A percentile compares a stretch with the other conserved stretches of the same genome.
These are phyloP conservation scores for Globisporangium barbulae DNA, from an alignment of 352 stramenopile species.

Conservation along the genomic window DNA sequence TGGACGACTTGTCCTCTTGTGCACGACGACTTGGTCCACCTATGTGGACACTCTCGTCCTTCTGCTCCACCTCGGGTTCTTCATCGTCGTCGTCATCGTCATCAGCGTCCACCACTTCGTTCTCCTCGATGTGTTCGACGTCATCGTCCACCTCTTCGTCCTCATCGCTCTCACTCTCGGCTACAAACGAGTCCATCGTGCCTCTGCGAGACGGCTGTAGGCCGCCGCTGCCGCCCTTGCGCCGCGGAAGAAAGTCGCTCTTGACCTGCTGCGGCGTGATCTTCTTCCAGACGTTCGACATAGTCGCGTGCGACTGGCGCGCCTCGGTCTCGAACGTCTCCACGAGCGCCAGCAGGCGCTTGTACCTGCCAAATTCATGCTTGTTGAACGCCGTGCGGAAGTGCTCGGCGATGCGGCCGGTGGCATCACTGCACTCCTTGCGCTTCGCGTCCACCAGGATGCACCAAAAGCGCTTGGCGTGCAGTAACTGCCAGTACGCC, in stretches of 20 bases:
- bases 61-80: slow-evolving; percentile 3
- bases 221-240: not conserved
- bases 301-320: slow-evolving; percentile 25
- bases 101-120: slow-evolving; percentile 5
- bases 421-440: slow-evolving; percentile 31
- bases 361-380: slow-evolving; percentile 73
- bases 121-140: slow-evolving; percentile 21
- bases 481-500: slow-evolving; percentile 74
- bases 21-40: not conserved
- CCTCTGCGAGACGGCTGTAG: slow-evolving; percentile 33
- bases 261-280: slow-evolving; percentile 37
- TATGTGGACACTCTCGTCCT: not conserved
- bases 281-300: slow-evolving; percentile 72
- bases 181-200: slow-evolving; percentile 57
- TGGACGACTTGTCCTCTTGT: not conserved
- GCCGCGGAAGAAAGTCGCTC: slow-evolving; percentile 45
- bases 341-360: slow-evolving; percentile 54
- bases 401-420: slow-evolving; percentile 40
- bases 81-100: not conserved
- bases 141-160: slow-evolving; percentile 42
- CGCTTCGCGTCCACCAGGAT: slow-evolving; percentile 67
- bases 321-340: slow-evolving; percentile 66
- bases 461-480: slow-evolving; percentile 81
- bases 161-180: slow-evolving; percentile 38
- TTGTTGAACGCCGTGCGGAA: slow-evolving; percentile 48